Conservation (phyloP, 768 basidiomycete species). For the Mycena albidolilacea region DNA sequence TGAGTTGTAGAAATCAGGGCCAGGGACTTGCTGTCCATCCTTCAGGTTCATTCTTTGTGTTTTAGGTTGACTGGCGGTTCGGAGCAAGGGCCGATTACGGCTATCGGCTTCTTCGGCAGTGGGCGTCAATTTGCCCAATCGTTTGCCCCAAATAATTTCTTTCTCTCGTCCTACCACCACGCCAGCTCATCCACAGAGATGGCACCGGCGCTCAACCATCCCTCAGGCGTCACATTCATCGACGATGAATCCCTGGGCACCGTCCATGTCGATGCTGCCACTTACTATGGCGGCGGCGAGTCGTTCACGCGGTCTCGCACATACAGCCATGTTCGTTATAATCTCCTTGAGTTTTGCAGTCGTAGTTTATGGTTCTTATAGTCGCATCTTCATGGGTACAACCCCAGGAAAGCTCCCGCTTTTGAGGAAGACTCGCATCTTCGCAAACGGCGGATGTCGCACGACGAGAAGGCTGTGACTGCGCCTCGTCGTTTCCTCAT, state of each 20-base stretch:
- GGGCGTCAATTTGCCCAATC: constrained; percentile 5
- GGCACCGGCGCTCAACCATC: constrained; percentile 78
- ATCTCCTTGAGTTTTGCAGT: constrained; percentile 26
- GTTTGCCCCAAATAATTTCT: constrained; percentile 15
- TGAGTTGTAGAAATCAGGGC: too few species aligned
- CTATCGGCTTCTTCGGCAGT: constrained; percentile 2
- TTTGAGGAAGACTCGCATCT: constrained; percentile 86
- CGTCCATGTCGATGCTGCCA: constrained; percentile 78
- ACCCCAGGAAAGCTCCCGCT: constrained; percentile 76
- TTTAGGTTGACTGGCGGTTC: neutral
- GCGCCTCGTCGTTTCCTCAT: constrained; percentile 93
- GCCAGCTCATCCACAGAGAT: constrained; percentile 51
- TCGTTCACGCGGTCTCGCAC: constrained; percentile 87
- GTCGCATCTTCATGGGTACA: constrained; percentile 82
- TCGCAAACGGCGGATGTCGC: constrained; percentile 87
- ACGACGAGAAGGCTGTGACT: constrained; percentile 89
- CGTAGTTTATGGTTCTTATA: constrained; percentile 46
- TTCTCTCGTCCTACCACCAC: constrained; percentile 16
- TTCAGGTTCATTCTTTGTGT: constrained; percentile 3
- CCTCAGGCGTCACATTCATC: constrained; percentile 74
- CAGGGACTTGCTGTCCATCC: constrained; percentile 1
- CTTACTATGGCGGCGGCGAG: constrained; percentile 88
- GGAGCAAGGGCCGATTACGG: neutral
- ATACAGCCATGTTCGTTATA: constrained; percentile 81
- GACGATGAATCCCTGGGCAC: constrained; percentile 68